Conservation (phyloP, 2,329 filamentous ascomycete genomes). For the Dothideomycetes sp. region DNA sequence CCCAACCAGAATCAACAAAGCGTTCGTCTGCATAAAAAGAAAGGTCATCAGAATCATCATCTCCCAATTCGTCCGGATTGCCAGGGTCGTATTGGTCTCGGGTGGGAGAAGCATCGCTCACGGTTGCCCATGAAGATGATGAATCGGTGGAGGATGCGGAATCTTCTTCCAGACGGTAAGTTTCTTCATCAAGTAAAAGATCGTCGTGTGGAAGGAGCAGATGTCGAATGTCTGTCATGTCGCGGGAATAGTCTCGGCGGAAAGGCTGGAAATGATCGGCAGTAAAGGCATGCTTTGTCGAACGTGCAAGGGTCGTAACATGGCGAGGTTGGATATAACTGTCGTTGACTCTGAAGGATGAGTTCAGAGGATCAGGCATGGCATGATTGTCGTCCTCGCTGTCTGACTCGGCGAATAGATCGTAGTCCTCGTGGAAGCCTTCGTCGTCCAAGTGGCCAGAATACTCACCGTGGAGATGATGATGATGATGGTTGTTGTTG, state of each 20-base stretch:
- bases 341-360: too few species aligned
- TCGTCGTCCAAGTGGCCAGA: slow-evolving; percentile 9
- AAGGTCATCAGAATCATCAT: slow-evolving; percentile 53
- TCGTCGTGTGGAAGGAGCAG: slow-evolving; percentile 32
- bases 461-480: slow-evolving; percentile 40
- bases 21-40: slow-evolving; percentile 45
- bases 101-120: slow-evolving; percentile 13
- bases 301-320: neutral
- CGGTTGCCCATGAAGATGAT: slow-evolving; percentile 18
- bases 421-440: slow-evolving; percentile 9
- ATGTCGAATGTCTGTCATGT: slow-evolving; percentile 18
- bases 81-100: slow-evolving; percentile 16
- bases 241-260: neutral
- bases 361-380: too few species aligned
- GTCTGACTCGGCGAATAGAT: too few species aligned
- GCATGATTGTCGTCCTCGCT: neutral
- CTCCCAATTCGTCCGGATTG: slow-evolving; percentile 16
- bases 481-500: slow-evolving; percentile 43
- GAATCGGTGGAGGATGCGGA: slow-evolving; percentile 21
- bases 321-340: too few species aligned
- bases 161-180: slow-evolving; percentile 3
- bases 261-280: too few species aligned
- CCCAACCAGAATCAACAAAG: slow-evolving; percentile 64
- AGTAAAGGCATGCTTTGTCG: neutral
- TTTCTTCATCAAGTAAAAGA: slow-evolving; percentile 25